phyloP scores from a whole-genome alignment of 805 yeast genomes.

The Kodamaea lidongshanica region DNA sequence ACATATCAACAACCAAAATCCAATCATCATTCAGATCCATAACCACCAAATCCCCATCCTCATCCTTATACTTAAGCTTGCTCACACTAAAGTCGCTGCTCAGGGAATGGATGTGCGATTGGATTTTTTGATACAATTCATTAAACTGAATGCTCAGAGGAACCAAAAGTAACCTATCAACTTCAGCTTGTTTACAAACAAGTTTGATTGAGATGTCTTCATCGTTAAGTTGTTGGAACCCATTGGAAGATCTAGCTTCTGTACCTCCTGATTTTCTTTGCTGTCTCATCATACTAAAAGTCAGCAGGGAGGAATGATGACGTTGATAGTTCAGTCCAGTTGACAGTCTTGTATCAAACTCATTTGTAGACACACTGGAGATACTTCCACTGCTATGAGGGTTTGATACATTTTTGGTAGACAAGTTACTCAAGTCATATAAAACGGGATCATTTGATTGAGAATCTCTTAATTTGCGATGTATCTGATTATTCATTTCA shows the following conservation, averaged over 20 bases:
- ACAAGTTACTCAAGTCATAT: no score
- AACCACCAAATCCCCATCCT: slow-evolving; percentile 89
- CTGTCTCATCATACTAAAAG: slow-evolving; percentile 39
- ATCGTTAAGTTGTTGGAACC: slow-evolving; percentile 7
- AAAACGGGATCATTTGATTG: no score
- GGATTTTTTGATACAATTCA: slow-evolving; percentile 62
- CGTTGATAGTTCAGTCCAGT: slow-evolving; percentile 28
- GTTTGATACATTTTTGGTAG: no score
- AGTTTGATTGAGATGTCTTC: slow-evolving; percentile 19
- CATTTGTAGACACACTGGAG: slow-evolving; percentile 2
- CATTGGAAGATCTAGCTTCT: slow-evolving; percentile 8
- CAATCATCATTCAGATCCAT: slow-evolving; percentile 86
- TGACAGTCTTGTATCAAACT: slow-evolving; percentile 18
- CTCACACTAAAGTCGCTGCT: slow-evolving; percentile 44
- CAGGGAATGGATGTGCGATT: slow-evolving; percentile 42
- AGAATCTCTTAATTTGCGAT: slow-evolving; percentile 31
- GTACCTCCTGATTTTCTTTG: slow-evolving; percentile 16
- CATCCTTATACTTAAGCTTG: slow-evolving; percentile 80
- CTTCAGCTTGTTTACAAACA: slow-evolving; percentile 27
- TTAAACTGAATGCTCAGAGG: slow-evolving; percentile 27
- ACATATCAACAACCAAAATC: slow-evolving; percentile 69
- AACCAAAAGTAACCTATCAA: slow-evolving; percentile 24
- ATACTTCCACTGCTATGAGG: slow-evolving; percentile 9
- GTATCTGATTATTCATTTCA: slow-evolving; percentile 36
- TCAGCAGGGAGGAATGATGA: slow-evolving; percentile 38